A percentile compares a stretch with the other conserved stretches of the same genome.
Evolutionary conservation across 2,329 filamentous ascomycete genomes (phyloP).

Genomic region (Delphinella strobiligena): DNA sequence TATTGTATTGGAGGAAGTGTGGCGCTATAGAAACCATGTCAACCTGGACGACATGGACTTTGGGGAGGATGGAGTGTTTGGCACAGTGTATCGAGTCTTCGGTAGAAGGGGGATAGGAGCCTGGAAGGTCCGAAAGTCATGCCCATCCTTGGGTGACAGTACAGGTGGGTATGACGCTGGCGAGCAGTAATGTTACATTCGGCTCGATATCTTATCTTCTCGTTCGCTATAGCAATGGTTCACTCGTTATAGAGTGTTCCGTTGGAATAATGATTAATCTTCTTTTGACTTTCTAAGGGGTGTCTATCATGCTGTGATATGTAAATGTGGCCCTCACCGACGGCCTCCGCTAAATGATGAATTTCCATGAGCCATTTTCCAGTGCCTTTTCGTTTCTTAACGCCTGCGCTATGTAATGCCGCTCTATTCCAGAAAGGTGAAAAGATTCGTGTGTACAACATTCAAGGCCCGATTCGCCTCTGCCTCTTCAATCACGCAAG

Average conservation of each 20-base stretch:
- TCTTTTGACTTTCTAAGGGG: no score
- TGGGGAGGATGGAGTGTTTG: constrained; percentile 62
- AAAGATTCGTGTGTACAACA: constrained; percentile 90
- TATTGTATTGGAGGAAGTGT: constrained; percentile 57
- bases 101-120: constrained; percentile 34
- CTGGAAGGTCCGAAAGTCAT: constrained; percentile 30
- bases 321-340: no score
- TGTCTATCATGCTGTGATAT: no score
- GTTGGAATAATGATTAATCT: no score
- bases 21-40: constrained; percentile 55
- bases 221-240: no score
- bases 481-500: constrained; percentile 84
- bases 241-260: no score
- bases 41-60: constrained; percentile 75
- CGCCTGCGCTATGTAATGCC: constrained; percentile 6
- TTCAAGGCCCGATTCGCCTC: constrained; percentile 92
- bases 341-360: not conserved
- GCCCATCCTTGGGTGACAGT: no score
- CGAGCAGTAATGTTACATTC: no score
- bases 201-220: no score
- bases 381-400: not conserved
- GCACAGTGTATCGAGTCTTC: constrained; percentile 52
- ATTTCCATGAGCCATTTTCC: no score
- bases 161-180: no score
- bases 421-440: constrained; percentile 74